These are phyloP conservation scores for Hibiscus tridactylites DNA, from an alignment of 345 rosid genomes.

Conservation along the genomic window DNA sequence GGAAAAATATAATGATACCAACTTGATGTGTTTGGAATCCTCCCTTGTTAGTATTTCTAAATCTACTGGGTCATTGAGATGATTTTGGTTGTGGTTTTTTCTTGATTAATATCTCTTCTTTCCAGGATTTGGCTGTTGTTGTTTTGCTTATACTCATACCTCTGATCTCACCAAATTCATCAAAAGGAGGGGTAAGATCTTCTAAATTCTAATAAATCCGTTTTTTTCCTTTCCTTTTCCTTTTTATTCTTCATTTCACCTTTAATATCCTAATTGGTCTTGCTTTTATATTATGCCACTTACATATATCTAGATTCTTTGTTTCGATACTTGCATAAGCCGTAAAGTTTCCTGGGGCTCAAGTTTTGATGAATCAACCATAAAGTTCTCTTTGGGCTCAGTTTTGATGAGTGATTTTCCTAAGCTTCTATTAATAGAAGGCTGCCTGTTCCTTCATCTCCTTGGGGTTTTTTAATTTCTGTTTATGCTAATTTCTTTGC, in stretches of 20 bases:
- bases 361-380: not conserved
- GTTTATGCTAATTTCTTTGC: slow-evolving; percentile 5
- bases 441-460: not conserved
- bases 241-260: slow-evolving; percentile 6
- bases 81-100: slow-evolving; percentile 1
- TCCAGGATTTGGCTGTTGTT: slow-evolving; percentile 98
- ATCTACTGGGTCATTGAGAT: not conserved
- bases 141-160: slow-evolving; percentile 96
- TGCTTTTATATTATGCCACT: not conserved
- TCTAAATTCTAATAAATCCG: slow-evolving; percentile 3
- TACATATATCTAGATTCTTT: not conserved
- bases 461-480: slow-evolving; percentile 3
- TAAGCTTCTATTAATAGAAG: not conserved
- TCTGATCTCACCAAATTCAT: slow-evolving; percentile 94
- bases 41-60: not conserved
- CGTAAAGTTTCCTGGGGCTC: not conserved
- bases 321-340: not conserved
- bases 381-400: not conserved
- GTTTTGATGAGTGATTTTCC: not conserved
- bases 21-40: not conserved
- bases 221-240: not conserved
- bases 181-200: slow-evolving; percentile 95
- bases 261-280: slow-evolving; percentile 7
- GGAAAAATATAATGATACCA: slow-evolving; percentile 1
- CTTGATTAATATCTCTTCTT: slow-evolving; percentile 3